Evolutionary conservation across 345 rosid species (phyloP), one percentile per base, ranked within the genome.

Genomic region (Noccaea bulbosa): DNA sequence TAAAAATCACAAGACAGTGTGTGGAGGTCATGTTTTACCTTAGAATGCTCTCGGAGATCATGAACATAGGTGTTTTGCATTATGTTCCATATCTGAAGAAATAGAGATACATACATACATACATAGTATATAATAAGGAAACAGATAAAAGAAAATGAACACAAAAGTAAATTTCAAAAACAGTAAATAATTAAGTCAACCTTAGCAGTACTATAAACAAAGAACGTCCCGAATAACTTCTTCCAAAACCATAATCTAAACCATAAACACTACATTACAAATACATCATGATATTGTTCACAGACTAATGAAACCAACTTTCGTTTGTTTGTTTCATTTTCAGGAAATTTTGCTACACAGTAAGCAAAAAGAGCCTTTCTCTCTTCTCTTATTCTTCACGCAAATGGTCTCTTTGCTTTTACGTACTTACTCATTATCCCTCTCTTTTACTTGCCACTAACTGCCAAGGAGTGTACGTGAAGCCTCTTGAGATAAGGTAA

Each of bases 31-130:
- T 4, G 20, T 6, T 51, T 51, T 75, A 90, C 91, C 91, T 85
- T 88, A 10, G 88, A 30, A 69, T 90, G 96, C 76, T 88, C 91
- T 81, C 83, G 85, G 78, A 91, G 83, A 81, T 91, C 98, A 82
- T 91, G 90, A 55, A 91, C 86, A 82, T 71, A 86, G 70, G 71
- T 86, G 56, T 86, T 83, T 61, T 91, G 95, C 79, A 87, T 91
- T 79, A 81, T 77, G 60, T 85, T 87, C 98, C 98, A 91, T 80
- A 93, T 93, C 88, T 87, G 81, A 62, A 74, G 16, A 77, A 5
- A 16, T 12, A 16, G 9, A 54, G 1, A 52, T 2, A 30, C 2
- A 38, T 30, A n/a, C 1, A 38, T 30, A n/a, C 1, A 59, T 1
- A 51, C 22, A 20, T 20, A 20, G 22, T 20, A 20, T 20, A 2